A percentile compares a stretch with the other conserved stretches of the same genome.
phyloP scores from a whole-genome alignment of 1,139 yeast genomes.

The Candida mesenterica region DNA sequence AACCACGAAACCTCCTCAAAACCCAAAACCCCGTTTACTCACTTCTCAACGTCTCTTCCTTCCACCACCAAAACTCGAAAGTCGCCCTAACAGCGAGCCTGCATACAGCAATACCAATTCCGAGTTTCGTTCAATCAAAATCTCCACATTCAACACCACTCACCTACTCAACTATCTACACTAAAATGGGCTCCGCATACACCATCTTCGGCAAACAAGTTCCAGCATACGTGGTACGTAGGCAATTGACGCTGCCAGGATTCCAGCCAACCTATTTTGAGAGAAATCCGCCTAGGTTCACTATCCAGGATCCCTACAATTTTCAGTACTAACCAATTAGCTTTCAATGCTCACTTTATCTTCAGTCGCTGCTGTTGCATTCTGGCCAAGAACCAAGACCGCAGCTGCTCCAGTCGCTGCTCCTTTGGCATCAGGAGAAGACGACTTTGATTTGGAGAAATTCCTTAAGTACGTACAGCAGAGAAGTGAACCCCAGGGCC shows the following conservation, averaged over 20 bases:
- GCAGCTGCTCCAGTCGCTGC: constrained; percentile 31
- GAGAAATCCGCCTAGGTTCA: no score
- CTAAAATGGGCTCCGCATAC: constrained; percentile 59
- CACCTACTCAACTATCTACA: not conserved
- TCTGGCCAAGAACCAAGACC: constrained; percentile 39
- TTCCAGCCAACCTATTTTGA: no score
- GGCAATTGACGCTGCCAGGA: no score
- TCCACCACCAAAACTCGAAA: not conserved
- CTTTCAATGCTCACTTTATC: constrained; percentile 47
- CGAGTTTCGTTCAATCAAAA: constrained; percentile 6
- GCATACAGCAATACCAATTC: no score
- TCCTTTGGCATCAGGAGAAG: constrained; percentile 37
- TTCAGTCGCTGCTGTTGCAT: constrained; percentile 44
- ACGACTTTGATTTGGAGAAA: constrained; percentile 64
- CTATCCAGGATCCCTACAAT: no score
- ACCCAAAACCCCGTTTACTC: no score
- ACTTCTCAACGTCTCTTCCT: not conserved
- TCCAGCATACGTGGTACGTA: constrained; percentile 62
- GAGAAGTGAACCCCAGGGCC: not conserved
- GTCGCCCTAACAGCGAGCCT: not conserved
- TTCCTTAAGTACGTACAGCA: constrained; percentile 49
- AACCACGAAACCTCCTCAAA: no score
- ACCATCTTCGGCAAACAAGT: constrained; percentile 63
- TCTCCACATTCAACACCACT: constrained; percentile 7
- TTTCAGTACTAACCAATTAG: constrained; percentile 22